Evolutionary conservation across 78 protist species (phyloP), one percentile per base, ranked within the genome.

Genomic region (Dictyostelium firmibasis): DNA sequence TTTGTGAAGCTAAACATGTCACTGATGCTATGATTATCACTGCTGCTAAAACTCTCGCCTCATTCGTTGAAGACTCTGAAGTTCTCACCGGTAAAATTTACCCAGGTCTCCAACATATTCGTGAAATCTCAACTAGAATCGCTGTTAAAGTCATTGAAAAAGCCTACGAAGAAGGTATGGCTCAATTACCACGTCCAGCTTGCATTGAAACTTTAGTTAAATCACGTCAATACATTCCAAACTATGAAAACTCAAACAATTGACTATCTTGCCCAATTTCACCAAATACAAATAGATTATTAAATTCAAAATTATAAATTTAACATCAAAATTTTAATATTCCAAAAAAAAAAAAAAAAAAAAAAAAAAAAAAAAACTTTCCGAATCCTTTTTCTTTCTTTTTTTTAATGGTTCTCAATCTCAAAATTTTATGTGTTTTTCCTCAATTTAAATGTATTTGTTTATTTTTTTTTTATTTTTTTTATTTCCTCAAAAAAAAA

Each of bases 11-110:
- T 18, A 83, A 3, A 9, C 64, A 14, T n/a, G 97, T 98, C 75
- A 89, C 99, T 13, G 98, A 98, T 79, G 60, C 20, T 20, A 95
- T 97, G 97, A 27, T 99, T 78, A 27, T 31, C 38, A 33, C 43
- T 29, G 99, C 99, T 1, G 95, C 99, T 41, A 67, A 41, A 64
- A 67, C 96, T 2, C 93, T 98, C 6, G 96, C 99, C 25, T 74
- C 85, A 0, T 53, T 14, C 23, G 98, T 97, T 13, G 82, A 77
- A 16, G 93, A 88, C 27, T 20, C 72, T n/a, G 96, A 93, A 27
- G 92, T 93, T 78, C 23, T 81, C 91, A 67, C 77, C 11, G 86
- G 86, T 31, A 81, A 83, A 74, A 93, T 93, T 79, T 93, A 83
- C 29, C 96, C 96, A 62, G 96, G 89, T 81, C 82, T 93, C 72